Evolutionary conservation across 75 land plant genomes (phyloP).

Genomic region (Chamaecyparis obtusa): DNA sequence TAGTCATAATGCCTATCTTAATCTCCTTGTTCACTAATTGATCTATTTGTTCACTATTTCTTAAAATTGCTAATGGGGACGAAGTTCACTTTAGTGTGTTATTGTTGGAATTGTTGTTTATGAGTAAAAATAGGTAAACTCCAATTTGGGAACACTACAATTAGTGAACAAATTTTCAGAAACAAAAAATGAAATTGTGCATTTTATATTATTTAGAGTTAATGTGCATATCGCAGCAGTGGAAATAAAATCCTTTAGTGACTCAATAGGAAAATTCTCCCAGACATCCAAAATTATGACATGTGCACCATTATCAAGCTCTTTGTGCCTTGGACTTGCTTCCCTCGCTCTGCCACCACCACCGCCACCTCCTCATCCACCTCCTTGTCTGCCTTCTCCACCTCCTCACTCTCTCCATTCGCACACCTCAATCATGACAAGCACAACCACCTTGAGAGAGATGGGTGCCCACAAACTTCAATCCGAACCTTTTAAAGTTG

Average conservation of each 20-base stretch:
- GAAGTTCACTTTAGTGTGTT: too few species aligned
- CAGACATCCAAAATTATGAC: slow-evolving; percentile 79
- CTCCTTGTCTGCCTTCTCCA: slow-evolving; percentile 9
- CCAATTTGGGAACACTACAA: too few species aligned
- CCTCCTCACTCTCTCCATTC: not conserved
- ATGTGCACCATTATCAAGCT: slow-evolving; percentile 38
- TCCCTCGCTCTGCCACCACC: slow-evolving; percentile 32
- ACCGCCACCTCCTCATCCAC: slow-evolving; percentile 13
- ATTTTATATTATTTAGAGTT: not conserved
- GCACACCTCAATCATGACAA: too few species aligned
- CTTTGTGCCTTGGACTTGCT: slow-evolving; percentile 15
- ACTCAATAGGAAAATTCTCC: slow-evolving; percentile 24
- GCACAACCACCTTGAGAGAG: too few species aligned
- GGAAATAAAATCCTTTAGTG: not conserved
- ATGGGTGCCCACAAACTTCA: too few species aligned
- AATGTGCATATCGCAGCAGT: not conserved
- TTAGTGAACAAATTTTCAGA: not conserved
- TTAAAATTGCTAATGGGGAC: too few species aligned
- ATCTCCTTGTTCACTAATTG: too few species aligned
- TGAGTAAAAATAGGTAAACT: too few species aligned
- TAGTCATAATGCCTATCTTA: too few species aligned
- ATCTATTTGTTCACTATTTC: too few species aligned
- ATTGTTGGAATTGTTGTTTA: too few species aligned
- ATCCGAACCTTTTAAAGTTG: too few species aligned
- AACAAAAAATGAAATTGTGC: not conserved